phyloP scores from a whole-genome alignment of 2,329 filamentous ascomycete genomes.

The Diaporthe sp. region DNA sequence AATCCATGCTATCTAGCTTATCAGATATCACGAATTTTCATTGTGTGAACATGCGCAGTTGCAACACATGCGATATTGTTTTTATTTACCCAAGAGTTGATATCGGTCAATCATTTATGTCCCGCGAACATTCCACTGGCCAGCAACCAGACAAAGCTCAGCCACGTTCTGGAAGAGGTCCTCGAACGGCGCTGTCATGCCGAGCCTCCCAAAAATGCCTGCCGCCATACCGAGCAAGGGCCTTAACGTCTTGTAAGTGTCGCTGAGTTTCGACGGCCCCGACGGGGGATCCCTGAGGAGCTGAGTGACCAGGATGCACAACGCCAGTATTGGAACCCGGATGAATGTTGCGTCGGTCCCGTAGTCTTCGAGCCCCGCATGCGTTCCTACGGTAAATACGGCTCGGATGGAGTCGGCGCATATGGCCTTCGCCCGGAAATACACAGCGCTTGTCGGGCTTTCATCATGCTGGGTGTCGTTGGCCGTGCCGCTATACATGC shows the following conservation, averaged over 20 bases:
- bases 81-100: too few relatives aligned
- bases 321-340: not conserved
- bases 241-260: not conserved
- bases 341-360: not conserved
- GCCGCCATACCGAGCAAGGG: not conserved
- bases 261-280: not conserved
- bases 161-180: not conserved
- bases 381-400: not conserved
- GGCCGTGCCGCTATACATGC: not conserved
- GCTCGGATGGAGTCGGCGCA: not conserved
- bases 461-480: not conserved
- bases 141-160: not conserved
- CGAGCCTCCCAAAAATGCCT: not conserved
- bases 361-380: not conserved
- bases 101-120: not conserved
- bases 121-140: not conserved
- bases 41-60: too few relatives aligned
- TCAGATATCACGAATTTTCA: not conserved
- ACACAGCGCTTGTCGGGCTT: not conserved
- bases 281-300: not conserved
- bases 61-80: too few relatives aligned
- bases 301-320: not conserved
- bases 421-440: not conserved
- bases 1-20: not conserved
- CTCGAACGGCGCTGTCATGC: not conserved